Evolutionary conservation across 139 green algal species (phyloP).

Genomic region (Coelastrella sp.): DNA sequence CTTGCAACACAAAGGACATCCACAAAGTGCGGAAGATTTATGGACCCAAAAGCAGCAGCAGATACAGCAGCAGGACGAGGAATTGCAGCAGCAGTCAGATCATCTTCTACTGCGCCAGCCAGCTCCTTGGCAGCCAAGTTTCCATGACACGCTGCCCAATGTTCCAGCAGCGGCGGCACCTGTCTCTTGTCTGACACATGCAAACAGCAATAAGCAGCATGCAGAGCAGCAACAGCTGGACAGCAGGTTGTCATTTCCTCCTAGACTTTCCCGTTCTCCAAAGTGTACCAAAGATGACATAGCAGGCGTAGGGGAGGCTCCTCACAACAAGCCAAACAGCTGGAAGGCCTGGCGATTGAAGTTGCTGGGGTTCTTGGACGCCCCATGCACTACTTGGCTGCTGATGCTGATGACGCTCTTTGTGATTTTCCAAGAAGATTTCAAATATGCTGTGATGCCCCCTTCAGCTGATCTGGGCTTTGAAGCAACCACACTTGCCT

Average conservation of each 20-base stretch:
- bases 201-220: neutral
- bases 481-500: slow-evolving; percentile 61
- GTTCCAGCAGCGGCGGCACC: neutral
- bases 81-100: neutral
- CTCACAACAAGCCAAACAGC: neutral
- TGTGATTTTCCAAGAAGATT: slow-evolving; percentile 88
- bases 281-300: neutral
- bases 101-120: neutral
- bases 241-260: neutral
- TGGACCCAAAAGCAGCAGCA: neutral
- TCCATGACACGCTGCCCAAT: neutral
- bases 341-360: slow-evolving; percentile 14
- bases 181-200: no score
- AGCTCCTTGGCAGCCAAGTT: neutral
- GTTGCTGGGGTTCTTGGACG: slow-evolving; percentile 32
- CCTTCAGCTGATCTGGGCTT: slow-evolving; percentile 69
- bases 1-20: no score
- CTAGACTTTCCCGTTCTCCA: neutral
- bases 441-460: slow-evolving; percentile 74
- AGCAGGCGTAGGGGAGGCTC: neutral
- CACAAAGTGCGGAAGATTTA: no score
- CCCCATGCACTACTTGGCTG: slow-evolving; percentile 28
- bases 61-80: slow-evolving; percentile 4
- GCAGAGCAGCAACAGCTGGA: neutral
- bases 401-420: slow-evolving; percentile 75